These are phyloP conservation scores for Boechera divaricarpa DNA, from an alignment of 345 rosid genomes.

Conservation along the genomic window DNA sequence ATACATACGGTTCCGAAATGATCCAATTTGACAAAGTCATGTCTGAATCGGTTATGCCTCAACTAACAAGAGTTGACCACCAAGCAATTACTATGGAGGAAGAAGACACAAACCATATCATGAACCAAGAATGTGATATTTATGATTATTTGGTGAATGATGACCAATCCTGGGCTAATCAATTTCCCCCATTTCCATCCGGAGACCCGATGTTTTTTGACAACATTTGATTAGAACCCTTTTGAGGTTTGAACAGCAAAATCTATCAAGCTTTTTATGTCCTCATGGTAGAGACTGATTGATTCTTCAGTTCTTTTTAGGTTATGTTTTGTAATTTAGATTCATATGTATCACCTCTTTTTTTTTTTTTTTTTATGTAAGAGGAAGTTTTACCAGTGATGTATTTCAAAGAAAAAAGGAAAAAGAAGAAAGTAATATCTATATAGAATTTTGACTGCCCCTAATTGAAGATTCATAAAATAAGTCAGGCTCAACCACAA, in stretches of 20 bases:
- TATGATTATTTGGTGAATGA: not conserved
- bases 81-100: not conserved
- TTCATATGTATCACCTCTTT: too few relatives aligned
- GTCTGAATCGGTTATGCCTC: slow-evolving; percentile 5
- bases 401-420: too few relatives aligned
- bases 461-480: too few relatives aligned
- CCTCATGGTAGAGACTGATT: too few relatives aligned
- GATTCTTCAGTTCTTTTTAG: too few relatives aligned
- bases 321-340: too few relatives aligned
- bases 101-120: not conserved
- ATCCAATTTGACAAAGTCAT: not conserved
- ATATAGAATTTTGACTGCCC: too few relatives aligned
- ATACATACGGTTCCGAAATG: too few relatives aligned
- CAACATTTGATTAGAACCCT: slow-evolving; percentile 9
- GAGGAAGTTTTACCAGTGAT: too few relatives aligned
- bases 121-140: slow-evolving; percentile 20
- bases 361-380: too few relatives aligned
- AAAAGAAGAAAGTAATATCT: too few relatives aligned
- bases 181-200: not conserved
- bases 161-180: not conserved
- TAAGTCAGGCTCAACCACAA: too few relatives aligned
- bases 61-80: not conserved
- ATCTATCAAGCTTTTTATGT: not conserved
- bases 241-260: slow-evolving; percentile 1
- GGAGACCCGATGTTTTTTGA: not conserved